Percentiles rank a stretch among this genome's conserved stretches.
phyloP scores from a whole-genome alignment of 192 early-diverging fungal genomes.

The Coemansia erecta region DNA sequence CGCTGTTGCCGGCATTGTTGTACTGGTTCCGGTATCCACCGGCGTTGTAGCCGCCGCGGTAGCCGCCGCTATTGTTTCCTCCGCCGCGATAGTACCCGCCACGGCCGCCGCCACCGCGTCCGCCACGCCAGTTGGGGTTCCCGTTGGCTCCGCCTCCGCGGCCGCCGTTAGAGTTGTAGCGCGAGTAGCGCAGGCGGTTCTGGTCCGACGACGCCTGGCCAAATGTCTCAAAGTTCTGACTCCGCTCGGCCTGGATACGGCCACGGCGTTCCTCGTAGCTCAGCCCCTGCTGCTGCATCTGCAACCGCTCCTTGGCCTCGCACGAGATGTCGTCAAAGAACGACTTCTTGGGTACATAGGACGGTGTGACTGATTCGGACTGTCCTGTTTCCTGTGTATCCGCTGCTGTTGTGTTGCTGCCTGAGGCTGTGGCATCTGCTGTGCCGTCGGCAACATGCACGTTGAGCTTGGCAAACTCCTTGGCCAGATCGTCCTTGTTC shows the following conservation, averaged over 20 bases:
- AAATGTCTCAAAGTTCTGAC: slow-evolving; percentile 95
- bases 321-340: slow-evolving; percentile 99
- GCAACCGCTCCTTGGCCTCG: slow-evolving; percentile 84
- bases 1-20: slow-evolving; percentile 22
- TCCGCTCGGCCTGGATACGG: slow-evolving; percentile 81
- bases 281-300: slow-evolving; percentile 52
- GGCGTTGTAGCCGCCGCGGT: slow-evolving; percentile 8
- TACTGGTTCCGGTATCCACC: slow-evolving; percentile 49
- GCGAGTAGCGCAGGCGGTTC: slow-evolving; percentile 57
- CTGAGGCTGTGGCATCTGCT: background rate
- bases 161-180: slow-evolving; percentile 50
- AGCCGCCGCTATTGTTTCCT: slow-evolving; percentile 9
- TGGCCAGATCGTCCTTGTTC: slow-evolving; percentile 78
- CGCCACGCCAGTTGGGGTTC: slow-evolving; percentile 34
- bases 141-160: slow-evolving; percentile 48
- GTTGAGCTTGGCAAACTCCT: slow-evolving; percentile 64
- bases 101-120: slow-evolving; percentile 55
- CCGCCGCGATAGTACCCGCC: slow-evolving; percentile 21
- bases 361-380: slow-evolving; percentile 51
- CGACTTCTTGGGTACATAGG: slow-evolving; percentile 75
- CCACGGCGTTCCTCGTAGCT: slow-evolving; percentile 66
- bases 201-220: slow-evolving; percentile 78
- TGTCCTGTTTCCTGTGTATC: background rate
- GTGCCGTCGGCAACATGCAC: slow-evolving; percentile 36
- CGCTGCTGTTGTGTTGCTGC: background rate